Percentiles rank a stretch among this genome's conserved stretches.
phyloP scores from a whole-genome alignment of 2,329 filamentous ascomycete genomes.

The Fusarium ramigenum region DNA sequence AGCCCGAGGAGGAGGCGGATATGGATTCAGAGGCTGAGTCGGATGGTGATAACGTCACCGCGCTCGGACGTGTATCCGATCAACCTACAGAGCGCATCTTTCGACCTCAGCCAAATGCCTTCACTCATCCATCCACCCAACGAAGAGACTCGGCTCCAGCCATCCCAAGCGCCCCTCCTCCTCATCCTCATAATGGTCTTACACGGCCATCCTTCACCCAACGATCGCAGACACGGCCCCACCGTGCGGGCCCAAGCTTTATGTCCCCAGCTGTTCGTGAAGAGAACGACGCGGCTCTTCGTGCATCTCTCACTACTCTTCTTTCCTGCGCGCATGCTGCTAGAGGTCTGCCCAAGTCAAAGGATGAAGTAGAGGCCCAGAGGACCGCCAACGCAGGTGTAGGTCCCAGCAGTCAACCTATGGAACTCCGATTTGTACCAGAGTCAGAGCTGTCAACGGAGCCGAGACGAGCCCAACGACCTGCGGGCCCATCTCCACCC shows the following conservation, averaged over 20 bases:
- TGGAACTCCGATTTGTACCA: constrained; percentile 67
- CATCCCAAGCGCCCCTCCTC: constrained; percentile 56
- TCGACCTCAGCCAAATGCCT: constrained; percentile 90
- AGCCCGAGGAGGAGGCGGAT: constrained; percentile 51
- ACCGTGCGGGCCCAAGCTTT: constrained; percentile 65
- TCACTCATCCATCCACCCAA: constrained; percentile 76
- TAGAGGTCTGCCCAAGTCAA: constrained; percentile 77
- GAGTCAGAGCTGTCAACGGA: constrained; percentile 67
- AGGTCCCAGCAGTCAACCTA: constrained; percentile 60
- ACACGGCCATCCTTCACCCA: constrained; percentile 60
- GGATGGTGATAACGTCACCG: constrained; percentile 81
- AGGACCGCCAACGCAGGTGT: constrained; percentile 50
- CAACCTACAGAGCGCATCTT: constrained; percentile 67
- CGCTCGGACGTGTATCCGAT: constrained; percentile 71
- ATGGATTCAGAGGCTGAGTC: constrained; percentile 60
- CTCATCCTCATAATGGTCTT: constrained; percentile 60
- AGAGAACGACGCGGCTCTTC: constrained; percentile 91
- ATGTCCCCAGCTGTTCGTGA: constrained; percentile 80
- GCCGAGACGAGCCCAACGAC: constrained; percentile 36
- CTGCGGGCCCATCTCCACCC: constrained; percentile 34
- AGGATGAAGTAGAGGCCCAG: constrained; percentile 55
- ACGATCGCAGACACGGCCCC: constrained; percentile 57
- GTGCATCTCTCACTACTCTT: constrained; percentile 92
- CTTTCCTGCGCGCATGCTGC: constrained; percentile 95
- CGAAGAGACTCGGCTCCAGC: constrained; percentile 59